Conservation (phyloP, 2,329 filamentous ascomycete genomes). For the Dothiorella sarmentorum region DNA sequence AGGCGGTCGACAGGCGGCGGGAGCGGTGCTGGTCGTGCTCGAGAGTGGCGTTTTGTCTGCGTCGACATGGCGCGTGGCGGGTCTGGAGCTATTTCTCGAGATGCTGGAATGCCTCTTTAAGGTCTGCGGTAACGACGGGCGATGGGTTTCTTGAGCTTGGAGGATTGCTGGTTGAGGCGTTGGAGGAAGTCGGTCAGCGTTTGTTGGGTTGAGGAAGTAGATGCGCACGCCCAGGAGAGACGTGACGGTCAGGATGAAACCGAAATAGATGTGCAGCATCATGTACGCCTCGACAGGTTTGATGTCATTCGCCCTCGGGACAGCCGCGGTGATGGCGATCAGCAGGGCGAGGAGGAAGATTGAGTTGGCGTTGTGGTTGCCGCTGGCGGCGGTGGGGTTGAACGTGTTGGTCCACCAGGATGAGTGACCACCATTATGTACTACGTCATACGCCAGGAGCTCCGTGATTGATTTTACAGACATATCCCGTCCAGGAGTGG, state of each 20-base stretch:
- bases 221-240: background rate
- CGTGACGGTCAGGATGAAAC: slow-evolving; percentile 7
- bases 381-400: slow-evolving; percentile 24
- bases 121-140: too few relatives aligned
- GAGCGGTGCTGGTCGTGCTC: background rate
- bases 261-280: slow-evolving; percentile 26
- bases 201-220: background rate
- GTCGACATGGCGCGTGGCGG: background rate
- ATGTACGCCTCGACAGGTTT: slow-evolving; percentile 26
- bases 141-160: too few relatives aligned
- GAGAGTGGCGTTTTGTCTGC: too few relatives aligned
- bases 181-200: background rate
- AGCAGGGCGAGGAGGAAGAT: slow-evolving; percentile 26
- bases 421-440: too few relatives aligned
- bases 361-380: slow-evolving; percentile 22
- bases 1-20: background rate
- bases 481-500: too few relatives aligned
- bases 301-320: slow-evolving; percentile 20
- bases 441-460: too few relatives aligned
- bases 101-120: background rate
- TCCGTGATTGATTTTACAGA: too few relatives aligned
- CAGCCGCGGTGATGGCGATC: slow-evolving; percentile 22
- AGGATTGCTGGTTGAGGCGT: too few relatives aligned
- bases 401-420: slow-evolving; percentile 27
- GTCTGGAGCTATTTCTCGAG: background rate